Evolutionary conservation across 345 rosid genomes (phyloP), one percentile per base, ranked within the genome.

Genomic region (Raphanus sativus): DNA sequence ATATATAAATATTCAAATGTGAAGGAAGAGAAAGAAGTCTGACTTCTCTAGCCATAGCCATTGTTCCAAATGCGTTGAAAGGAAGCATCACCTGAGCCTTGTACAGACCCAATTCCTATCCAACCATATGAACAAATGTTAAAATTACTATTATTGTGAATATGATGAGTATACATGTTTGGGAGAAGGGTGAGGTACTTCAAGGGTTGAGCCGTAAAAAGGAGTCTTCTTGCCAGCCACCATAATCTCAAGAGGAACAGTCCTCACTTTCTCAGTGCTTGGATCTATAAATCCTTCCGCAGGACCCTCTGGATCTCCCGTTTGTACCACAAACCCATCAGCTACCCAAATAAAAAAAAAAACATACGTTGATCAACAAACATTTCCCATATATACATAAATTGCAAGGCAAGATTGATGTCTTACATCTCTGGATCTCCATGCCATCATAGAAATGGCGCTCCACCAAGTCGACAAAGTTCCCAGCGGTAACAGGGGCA

Each of bases 31-130:
- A 62, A 50, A 48, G 71, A 17, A 75, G 8, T 48, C 96, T 85
- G 80, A 95, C 99, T 59, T 92, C 99, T 85, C 99, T 88, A 55
- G 99, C 99, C 99, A 95, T 95, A 33, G 98, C 97, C 99, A 95
- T 92, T 17, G 99, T 92, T 79, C 99, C 99, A 70, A 95, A 95
- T 45, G 99, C 99, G 77, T 92, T 95, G 83, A 95, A 95, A 67
- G 99, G 99, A 80, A 95, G 93, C 89, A 71, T 87, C 2, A 97
- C 94, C 77, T 95, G 99, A 79, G 99, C 96, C 88, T 92, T 95
- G 89, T 95, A 92, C 1, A 95, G 89, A 67, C 99, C 98, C 60
- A 95, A 88, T 67, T 95, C 99, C 99, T 95, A 88, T 65, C 24
- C 55, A 48, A 67, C 38, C 50, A 4, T 29, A 56, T 15, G 0